Conservation (phyloP, 148 eudicot species). For the Dianthus caryophyllus region DNA sequence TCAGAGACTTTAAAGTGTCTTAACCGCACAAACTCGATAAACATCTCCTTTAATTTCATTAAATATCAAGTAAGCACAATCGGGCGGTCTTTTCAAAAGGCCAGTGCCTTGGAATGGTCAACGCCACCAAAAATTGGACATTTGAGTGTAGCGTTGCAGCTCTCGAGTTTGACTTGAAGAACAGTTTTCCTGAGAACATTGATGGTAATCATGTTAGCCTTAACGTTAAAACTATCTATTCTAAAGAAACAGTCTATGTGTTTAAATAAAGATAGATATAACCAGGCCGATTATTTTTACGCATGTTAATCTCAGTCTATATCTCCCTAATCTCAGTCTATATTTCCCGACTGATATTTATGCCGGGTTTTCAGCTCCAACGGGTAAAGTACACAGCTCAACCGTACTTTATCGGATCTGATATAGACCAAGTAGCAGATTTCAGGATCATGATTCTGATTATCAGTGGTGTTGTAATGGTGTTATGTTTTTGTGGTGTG, state of each 20-base stretch:
- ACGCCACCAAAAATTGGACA: slow-evolving; percentile 25
- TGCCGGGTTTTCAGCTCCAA: slow-evolving; percentile 39
- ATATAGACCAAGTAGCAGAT: background rate
- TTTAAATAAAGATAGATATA: slow-evolving; percentile 6
- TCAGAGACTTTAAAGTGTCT: no score
- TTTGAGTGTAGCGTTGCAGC: slow-evolving; percentile 19
- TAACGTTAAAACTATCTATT: slow-evolving; percentile 28
- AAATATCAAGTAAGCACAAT: no score
- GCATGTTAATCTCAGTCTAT: slow-evolving; percentile 23
- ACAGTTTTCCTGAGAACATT: slow-evolving; percentile 28
- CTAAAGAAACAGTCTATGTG: slow-evolving; percentile 14
- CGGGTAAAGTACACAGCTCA: slow-evolving; percentile 27
- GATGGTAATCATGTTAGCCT: slow-evolving; percentile 41
- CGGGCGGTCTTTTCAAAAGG: no score
- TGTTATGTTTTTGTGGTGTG: background rate
- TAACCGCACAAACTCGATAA: no score
- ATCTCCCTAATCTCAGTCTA: slow-evolving; percentile 23
- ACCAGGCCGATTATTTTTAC: slow-evolving; percentile 16
- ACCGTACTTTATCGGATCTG: slow-evolving; percentile 25
- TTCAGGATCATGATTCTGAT: slow-evolving; percentile 18
- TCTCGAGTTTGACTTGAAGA: slow-evolving; percentile 40
- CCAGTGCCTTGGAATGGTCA: slow-evolving; percentile 29
- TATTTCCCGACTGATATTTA: slow-evolving; percentile 26
- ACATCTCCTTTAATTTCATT: no score
- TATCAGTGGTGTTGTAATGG: background rate